Evolutionary conservation across 2,329 filamentous ascomycete species (phyloP), one percentile per base, ranked within the genome.

Genomic region (Meredithiella fracta): DNA sequence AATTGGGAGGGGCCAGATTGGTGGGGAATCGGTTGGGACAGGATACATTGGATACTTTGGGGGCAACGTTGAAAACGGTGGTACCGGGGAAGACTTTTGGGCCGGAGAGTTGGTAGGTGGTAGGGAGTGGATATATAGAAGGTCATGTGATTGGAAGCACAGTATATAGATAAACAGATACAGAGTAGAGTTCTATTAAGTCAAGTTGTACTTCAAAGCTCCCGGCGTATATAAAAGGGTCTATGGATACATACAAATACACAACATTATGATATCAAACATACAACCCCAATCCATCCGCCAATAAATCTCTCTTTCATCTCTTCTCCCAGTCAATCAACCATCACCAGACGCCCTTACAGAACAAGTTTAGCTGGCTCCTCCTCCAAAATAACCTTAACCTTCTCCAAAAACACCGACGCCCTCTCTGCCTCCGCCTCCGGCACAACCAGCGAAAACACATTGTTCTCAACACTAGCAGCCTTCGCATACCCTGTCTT

Each of bases 351-450:
- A 2, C 25, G 9, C 58, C 53, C 58, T 74, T 68, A 82, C 66
- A 82, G 64, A 51, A 94, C 79, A 64, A 94, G 69, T 63, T 82
- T 76, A 34, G 82, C 86, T 14, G 88, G 87, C 69, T 92, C 85
- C 61, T 79, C 75, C 69, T 94, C 87, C 62, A 98, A 69, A 25
- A 91, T 82, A 49, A 76, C 71, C 79, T 95, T 96, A 65, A 96
- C 78, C 63, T 87, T 80, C 70, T 91, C 84, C 61, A 98, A 69
- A 71, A 96, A 98, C 9, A 83, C 75, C 64, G 79, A 76, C 14
- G 87, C 92, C 63, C 89, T 77, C 72, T 82, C 79, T 76, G 90
- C 85, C 67, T 98, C 92, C 7, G 78, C 79, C 69, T 78, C 80
- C 40, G 84, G 81, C 20, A 94, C 90, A 26, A 75, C 82, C 53